Percentiles rank a stretch among this genome's conserved stretches.
Conservation (phyloP, 179 eudicot species). For the Spergularia azorica region DNA sequence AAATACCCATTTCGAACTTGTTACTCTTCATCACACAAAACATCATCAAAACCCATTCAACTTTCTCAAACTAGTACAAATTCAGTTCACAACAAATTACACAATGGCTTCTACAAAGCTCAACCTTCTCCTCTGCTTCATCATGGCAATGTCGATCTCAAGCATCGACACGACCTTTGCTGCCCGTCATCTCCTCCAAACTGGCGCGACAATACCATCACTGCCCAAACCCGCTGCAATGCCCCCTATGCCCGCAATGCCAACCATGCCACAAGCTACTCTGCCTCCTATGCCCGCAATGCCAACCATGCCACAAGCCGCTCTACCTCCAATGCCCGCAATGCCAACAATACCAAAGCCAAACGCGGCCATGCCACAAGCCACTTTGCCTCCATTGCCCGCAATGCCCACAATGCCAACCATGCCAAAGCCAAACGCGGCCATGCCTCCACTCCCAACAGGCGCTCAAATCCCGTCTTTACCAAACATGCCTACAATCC, state of each 20-base stretch:
- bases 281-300: conserved; percentile 23
- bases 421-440: conserved; percentile 7
- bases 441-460: conserved; percentile 13
- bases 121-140: conserved; percentile 19
- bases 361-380: conserved; percentile 4
- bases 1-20: conserved; percentile 8
- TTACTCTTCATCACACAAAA: background rate
- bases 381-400: conserved; percentile 33
- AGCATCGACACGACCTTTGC: conserved; percentile 29
- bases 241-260: background rate
- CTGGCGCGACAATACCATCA: conserved; percentile 27
- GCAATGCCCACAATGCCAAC: background rate
- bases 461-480: conserved; percentile 17
- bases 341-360: background rate
- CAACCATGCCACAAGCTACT: no score
- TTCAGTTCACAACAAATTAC: background rate
- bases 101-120: conserved; percentile 25
- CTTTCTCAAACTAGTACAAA: background rate
- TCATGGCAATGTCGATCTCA: conserved; percentile 21
- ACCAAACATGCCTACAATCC: background rate
- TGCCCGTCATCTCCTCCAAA: conserved; percentile 32
- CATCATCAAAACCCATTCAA: background rate
- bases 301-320: conserved; percentile 15
- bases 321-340: conserved; percentile 33
- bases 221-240: conserved; percentile 21